phyloP scores from a whole-genome alignment of 2,329 filamentous ascomycete species.

The Pyrenophora graminea region DNA sequence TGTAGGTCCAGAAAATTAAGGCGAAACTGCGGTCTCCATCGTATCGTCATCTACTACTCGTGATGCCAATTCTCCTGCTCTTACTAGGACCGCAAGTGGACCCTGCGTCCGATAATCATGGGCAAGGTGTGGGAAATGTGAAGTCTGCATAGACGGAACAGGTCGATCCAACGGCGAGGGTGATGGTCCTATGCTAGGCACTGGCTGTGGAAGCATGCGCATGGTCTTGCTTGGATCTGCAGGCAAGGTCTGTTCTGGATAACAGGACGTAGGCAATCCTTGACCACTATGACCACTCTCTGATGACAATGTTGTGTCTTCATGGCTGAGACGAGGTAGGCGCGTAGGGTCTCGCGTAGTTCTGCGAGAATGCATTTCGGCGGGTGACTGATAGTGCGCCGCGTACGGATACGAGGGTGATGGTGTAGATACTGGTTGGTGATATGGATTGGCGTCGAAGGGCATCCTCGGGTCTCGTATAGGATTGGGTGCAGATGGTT shows the following conservation, averaged over 20 bases:
- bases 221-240: conserved; percentile 40
- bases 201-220: conserved; percentile 45
- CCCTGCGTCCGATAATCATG: conserved; percentile 40
- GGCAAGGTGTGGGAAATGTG: conserved; percentile 25
- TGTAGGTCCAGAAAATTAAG: conserved; percentile 18
- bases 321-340: conserved; percentile 44
- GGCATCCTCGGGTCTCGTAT: conserved; percentile 27
- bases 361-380: conserved; percentile 40
- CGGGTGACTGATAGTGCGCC: conserved; percentile 27
- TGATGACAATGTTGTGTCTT: conserved; percentile 48
- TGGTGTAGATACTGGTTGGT: conserved; percentile 25
- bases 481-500: conserved; percentile 22
- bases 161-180: conserved; percentile 40
- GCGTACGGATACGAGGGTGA: conserved; percentile 23
- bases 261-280: conserved; percentile 15
- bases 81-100: conserved; percentile 43
- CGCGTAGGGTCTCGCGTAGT: conserved; percentile 34
- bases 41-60: conserved; percentile 39
- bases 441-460: conserved; percentile 25
- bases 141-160: conserved; percentile 15
- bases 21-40: conserved; percentile 28
- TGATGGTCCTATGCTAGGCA: conserved; percentile 36
- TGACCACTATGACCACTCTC: conserved; percentile 39
- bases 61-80: conserved; percentile 45
- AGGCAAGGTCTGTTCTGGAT: conserved; percentile 22